phyloP scores from a whole-genome alignment of 2,329 filamentous ascomycete genomes.

The Exserohilum rostratum region DNA sequence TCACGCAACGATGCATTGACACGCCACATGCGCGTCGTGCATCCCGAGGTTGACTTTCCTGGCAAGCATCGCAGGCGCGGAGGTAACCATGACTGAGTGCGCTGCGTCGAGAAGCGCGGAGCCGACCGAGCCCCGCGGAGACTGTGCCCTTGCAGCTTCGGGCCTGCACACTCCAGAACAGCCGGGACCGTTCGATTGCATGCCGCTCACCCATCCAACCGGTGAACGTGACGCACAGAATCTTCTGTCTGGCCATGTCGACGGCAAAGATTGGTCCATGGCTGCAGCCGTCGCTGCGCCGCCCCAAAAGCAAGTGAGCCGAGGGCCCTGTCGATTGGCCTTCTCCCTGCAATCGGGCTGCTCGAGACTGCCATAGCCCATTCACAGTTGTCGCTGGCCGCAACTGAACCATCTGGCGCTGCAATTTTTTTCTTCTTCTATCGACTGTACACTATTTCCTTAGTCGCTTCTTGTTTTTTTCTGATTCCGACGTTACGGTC shows the following conservation, averaged over 20 bases:
- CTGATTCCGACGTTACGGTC: not conserved
- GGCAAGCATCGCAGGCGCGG: constrained; percentile 63
- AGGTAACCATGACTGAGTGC: constrained; percentile 44
- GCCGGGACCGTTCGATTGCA: constrained; percentile 22
- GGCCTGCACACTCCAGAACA: constrained; percentile 31
- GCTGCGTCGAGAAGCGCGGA: constrained; percentile 12
- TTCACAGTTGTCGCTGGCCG: constrained; percentile 23
- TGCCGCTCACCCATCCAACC: constrained; percentile 13
- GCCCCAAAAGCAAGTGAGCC: not conserved
- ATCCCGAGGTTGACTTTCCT: constrained; percentile 85
- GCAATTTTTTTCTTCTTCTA: not conserved
- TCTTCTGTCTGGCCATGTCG: not conserved
- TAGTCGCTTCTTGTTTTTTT: not conserved
- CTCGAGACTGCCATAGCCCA: constrained; percentile 2
- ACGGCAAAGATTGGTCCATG: constrained; percentile 3
- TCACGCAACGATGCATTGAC: constrained; percentile 94
- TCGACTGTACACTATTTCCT: constrained; percentile 13
- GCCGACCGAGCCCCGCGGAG: constrained; percentile 23
- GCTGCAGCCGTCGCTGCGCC: not conserved
- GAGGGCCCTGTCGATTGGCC: constrained; percentile 4
- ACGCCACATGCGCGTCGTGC: constrained; percentile 90
- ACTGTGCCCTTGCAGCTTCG: constrained; percentile 7
- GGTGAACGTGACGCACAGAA: constrained; percentile 13
- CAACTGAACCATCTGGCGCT: constrained; percentile 9
- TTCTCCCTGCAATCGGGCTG: not conserved